Evolutionary conservation across 169 alveolate genomes (phyloP).

Genomic region (Plasmodium inui): DNA sequence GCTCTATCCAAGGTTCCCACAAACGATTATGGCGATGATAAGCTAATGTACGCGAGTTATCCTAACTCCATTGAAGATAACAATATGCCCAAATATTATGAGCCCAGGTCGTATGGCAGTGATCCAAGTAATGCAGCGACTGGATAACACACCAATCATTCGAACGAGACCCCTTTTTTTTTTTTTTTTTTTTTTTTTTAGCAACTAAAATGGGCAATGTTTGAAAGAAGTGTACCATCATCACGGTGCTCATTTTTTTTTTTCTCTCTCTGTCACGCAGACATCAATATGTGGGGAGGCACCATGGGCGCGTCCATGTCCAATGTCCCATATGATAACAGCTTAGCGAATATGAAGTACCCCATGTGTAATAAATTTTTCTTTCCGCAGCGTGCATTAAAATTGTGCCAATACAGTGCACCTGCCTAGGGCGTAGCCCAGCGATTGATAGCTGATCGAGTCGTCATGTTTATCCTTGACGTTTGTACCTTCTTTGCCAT

Average conservation of each 20-base stretch:
- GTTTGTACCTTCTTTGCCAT: not conserved
- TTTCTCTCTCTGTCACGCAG: not conserved
- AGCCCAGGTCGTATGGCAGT: conserved; percentile 1
- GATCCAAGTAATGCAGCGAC: conserved; percentile 13
- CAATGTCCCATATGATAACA: conserved; percentile 1
- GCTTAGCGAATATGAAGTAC: conserved; percentile 22
- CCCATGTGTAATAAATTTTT: conserved; percentile 33
- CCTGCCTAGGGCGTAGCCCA: not conserved
- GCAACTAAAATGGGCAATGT: not conserved
- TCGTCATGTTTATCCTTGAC: not conserved
- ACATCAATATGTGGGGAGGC: conserved; percentile 18
- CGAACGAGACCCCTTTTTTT: not conserved
- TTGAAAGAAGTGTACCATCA: not conserved
- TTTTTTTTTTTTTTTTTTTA: not conserved
- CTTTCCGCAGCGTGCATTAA: not conserved
- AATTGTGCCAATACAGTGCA: not conserved
- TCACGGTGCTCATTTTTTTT: not conserved
- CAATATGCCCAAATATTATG: conserved; percentile 33
- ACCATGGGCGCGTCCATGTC: conserved; percentile 11
- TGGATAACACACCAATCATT: not conserved
- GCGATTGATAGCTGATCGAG: not conserved
- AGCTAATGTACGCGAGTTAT: conserved; percentile 14
- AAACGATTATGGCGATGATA: conserved; percentile 30
- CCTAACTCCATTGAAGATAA: conserved; percentile 15
- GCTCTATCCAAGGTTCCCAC: conserved; percentile 9